Evolutionary conservation across 2,329 filamentous ascomycete species (phyloP), one percentile per base, ranked within the genome.

Genomic region (Pseudovirgaria hyperparasitica): DNA sequence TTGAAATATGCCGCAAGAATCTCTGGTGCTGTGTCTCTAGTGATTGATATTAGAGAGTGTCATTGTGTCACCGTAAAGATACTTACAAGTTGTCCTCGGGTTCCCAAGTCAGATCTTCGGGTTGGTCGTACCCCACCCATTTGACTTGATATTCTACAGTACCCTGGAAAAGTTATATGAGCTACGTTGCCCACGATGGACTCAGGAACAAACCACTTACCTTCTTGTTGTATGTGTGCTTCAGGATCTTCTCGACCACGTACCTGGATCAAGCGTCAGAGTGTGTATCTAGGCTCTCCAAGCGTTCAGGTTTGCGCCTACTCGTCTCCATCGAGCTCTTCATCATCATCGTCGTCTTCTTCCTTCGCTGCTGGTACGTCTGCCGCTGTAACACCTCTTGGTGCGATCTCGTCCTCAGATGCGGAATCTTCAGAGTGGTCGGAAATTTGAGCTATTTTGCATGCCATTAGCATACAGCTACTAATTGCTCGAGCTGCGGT

Each of bases 61-160:
- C 4, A 15, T 17, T 11, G 7, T 9, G 10, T 12, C 8, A 4
- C 4, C 15, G 13, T n/a, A 6, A 5, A 24, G 10, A 16, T 9
- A 38, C 64, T 32, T 52, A 74, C 70, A 82, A 57, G 39, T 85
- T 86, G 8, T 72, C 70, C 40, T 82, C 75, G 0, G 78, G 75
- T 46, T 90, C 82, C 81, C 80, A 87, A 0, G 82, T 90, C 42
- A 70, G 55, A 38, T 90, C 82, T 0, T 59, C 50, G 34, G 74
- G 72, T 34, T 74, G 68, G 0, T 80, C 70, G 35, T 76, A 90
- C 3, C 81, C 81, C 37, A 81, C 71, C 82, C 82, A 90, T 43
- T 87, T 85, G 19, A 90, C 78, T 27, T 76, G 65, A 43, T 78
- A 85, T 24, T 65, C 63, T 1, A 74, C 42, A 4, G 50, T 47